These are phyloP conservation scores for Prosopis cineraria DNA, from an alignment of 306 rosid species.

Conservation along the genomic window DNA sequence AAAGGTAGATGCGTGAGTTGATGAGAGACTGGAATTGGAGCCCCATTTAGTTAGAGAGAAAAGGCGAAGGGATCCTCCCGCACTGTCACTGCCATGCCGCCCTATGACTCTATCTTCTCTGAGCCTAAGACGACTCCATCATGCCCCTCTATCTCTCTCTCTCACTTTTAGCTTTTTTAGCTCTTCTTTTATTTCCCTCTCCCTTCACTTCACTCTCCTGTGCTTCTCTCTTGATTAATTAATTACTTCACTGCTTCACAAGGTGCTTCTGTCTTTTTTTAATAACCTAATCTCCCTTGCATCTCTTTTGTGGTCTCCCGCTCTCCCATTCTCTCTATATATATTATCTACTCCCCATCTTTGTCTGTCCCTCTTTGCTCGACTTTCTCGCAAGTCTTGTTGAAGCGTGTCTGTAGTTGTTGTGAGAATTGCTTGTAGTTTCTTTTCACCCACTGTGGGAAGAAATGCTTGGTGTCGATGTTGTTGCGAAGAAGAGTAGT, in stretches of 20 bases:
- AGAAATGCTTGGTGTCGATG: neutral
- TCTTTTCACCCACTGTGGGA: neutral
- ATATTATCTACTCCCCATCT: neutral
- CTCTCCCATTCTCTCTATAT: neutral
- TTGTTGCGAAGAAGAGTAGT: conserved; percentile 13
- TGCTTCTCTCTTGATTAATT: neutral
- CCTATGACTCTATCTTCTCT: conserved; percentile 55
- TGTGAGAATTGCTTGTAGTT: neutral
- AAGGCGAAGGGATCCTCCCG: neutral
- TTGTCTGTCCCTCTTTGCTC: neutral
- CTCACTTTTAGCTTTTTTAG: conserved; percentile 38
- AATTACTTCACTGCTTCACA: conserved; percentile 36
- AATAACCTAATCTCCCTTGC: neutral
- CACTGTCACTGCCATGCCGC: conserved; percentile 52
- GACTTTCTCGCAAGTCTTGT: neutral
- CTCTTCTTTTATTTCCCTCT: conserved; percentile 31
- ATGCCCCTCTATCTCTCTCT: conserved; percentile 26
- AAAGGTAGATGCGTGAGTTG: neutral
- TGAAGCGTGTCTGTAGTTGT: neutral
- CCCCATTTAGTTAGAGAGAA: conserved; percentile 12
- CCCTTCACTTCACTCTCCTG: conserved; percentile 27
- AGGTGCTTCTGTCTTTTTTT: conserved; percentile 21
- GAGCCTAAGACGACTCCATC: conserved; percentile 43
- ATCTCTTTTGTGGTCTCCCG: neutral
- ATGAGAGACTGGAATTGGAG: conserved; percentile 8